Conservation (phyloP, 306 rosid species). For the Alnus rubra region DNA sequence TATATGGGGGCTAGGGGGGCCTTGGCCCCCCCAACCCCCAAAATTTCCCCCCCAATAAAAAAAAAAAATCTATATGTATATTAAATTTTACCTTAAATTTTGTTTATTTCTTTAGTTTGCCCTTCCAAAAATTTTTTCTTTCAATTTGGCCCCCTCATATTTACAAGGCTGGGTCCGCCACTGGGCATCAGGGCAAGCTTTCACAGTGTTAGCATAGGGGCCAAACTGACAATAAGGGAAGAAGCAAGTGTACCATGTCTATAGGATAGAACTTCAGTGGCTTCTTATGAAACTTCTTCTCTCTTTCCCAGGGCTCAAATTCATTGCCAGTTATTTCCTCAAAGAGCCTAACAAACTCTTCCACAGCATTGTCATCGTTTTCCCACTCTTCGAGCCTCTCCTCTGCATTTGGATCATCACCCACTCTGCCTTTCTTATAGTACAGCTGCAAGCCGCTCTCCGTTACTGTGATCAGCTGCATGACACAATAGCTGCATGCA, state of each 20-base stretch:
- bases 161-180: no score
- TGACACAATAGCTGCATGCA: slow-evolving; percentile 59
- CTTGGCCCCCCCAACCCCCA: no score
- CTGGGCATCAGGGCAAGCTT: no score
- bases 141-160: no score
- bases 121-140: no score
- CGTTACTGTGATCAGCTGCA: slow-evolving; percentile 69
- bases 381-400: slow-evolving; percentile 70
- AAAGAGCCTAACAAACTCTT: slow-evolving; percentile 68
- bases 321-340: slow-evolving; percentile 80
- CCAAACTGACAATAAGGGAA: neutral
- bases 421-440: slow-evolving; percentile 78
- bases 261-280: slow-evolving; percentile 66
- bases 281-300: slow-evolving; percentile 76
- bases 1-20: no score
- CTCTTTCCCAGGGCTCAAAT: slow-evolving; percentile 81
- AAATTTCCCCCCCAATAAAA: no score
- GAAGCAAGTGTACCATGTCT: slow-evolving; percentile 61
- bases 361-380: slow-evolving; percentile 46
- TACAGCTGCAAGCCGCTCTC: slow-evolving; percentile 55
- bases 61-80: no score
- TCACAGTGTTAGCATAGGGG: neutral
- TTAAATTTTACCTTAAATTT: no score
- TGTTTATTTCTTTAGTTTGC: no score
- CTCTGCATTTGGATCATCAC: slow-evolving; percentile 73